Base-by-base conservation (phyloP, 2,329 filamentous ascomycete species). In the Periconia digitata region DNA sequence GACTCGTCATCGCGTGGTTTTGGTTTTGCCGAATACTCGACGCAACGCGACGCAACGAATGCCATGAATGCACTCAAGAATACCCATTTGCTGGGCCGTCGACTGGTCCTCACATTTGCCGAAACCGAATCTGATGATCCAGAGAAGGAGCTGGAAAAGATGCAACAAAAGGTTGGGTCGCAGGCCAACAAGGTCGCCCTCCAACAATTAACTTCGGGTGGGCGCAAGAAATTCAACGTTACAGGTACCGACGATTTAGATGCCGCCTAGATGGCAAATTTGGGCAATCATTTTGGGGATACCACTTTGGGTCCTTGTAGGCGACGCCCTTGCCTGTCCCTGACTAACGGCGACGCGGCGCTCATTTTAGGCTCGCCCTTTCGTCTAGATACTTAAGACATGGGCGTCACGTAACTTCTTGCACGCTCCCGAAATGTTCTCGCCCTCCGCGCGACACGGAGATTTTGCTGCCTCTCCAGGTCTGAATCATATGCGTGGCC, bases 1-100 rank as follows among this genome's bases (percentile, higher is more conserved):
- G 90, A 95, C 75, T 85, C 86, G 60, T 85, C 85, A 44, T 85
- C 92, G 64, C 87, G 92, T 73, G 94, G 94, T 49, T 99, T 96
- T 74, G 94, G 91, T 46, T 99, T 99, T 79, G 92, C 91, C 40
- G 92, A 97, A 68, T 99, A 97, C 73, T 85, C 91, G 55, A 96
- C 90, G 55, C 82, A 90, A 55, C 87, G 89, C 58, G 94, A 99
- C 77, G 94, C 94, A 44, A 80, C 85, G 63, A 95, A 91, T 73
- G 94, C 94, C 43, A 86, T 97, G 79, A 89, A 91, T 62, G 89
- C 94, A 45, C 80, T 99, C 59, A 86, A 86, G 69, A 90, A 95
- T 72, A 97, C 94, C 38, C 94, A 99, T 82, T 78, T 99, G 65
- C 80, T 97, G 47, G 94, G 94, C 47, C 85, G 94, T 51, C 86